A percentile compares a stretch with the other conserved stretches of the same genome.
phyloP scores from a whole-genome alignment of 177 flowering plant species.

The Telopea speciosissima region DNA sequence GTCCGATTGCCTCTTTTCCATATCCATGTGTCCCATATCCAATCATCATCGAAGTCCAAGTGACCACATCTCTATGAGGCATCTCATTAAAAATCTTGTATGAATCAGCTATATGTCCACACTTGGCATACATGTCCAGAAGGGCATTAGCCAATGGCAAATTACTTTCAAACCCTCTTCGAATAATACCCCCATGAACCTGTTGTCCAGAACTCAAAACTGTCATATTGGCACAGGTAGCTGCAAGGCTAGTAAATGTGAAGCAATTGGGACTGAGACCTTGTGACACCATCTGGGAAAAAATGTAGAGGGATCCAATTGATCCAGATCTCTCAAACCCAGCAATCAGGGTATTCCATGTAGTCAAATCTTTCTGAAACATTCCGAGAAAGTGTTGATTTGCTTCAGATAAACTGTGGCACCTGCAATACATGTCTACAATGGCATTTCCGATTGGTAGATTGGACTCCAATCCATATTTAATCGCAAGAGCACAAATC shows the following conservation, averaged over 20 bases:
- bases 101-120: constrained; percentile 57
- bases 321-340: constrained; percentile 57
- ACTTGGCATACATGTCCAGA: constrained; percentile 87
- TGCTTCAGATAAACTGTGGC: constrained; percentile 50
- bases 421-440: constrained; percentile 85
- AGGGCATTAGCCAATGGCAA: constrained; percentile 60
- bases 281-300: constrained; percentile 44
- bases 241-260: constrained; percentile 57
- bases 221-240: constrained; percentile 64
- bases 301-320: constrained; percentile 37
- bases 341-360: constrained; percentile 85
- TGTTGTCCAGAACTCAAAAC: constrained; percentile 62
- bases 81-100: constrained; percentile 42
- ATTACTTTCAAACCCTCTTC: constrained; percentile 44
- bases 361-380: constrained; percentile 54
- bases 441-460: constrained; percentile 71
- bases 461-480: constrained; percentile 50
- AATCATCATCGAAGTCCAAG: constrained; percentile 92
- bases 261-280: constrained; percentile 58
- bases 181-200: constrained; percentile 53
- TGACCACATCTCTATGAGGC: constrained; percentile 39
- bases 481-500: constrained; percentile 51
- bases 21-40: constrained; percentile 84
- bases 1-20: constrained; percentile 60
- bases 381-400: constrained; percentile 49